Conservation (phyloP, 2,329 filamentous ascomycete species). For the Aspergillus fumigatiaffinis region DNA sequence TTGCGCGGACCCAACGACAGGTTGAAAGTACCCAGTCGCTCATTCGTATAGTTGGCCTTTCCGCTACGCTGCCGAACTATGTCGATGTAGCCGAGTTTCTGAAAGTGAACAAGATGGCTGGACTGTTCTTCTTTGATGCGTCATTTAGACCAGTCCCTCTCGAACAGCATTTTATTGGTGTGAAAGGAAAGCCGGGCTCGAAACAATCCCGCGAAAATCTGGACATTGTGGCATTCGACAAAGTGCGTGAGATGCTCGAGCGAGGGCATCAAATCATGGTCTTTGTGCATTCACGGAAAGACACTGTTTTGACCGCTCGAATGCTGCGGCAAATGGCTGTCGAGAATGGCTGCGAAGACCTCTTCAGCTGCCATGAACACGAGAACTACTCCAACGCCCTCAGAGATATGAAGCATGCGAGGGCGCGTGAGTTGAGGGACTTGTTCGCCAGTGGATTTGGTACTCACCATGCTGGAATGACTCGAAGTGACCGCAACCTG, state of each 20-base stretch:
- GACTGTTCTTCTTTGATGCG: slow-evolving; percentile 93
- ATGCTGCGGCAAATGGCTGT: slow-evolving; percentile 81
- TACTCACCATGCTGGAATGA: slow-evolving; percentile 96
- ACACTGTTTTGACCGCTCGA: slow-evolving; percentile 84
- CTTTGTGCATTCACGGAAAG: slow-evolving; percentile 94
- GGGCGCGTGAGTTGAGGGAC: slow-evolving; percentile 82
- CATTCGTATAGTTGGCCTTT: slow-evolving; percentile 92
- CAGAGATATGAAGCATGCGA: slow-evolving; percentile 79
- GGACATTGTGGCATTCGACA: slow-evolving; percentile 83
- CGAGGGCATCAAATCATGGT: slow-evolving; percentile 98
- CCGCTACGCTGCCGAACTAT: slow-evolving; percentile 93
- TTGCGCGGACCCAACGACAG: slow-evolving; percentile 89
- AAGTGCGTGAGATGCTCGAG: slow-evolving; percentile 89
- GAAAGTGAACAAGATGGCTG: slow-evolving; percentile 88
- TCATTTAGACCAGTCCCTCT: slow-evolving; percentile 95
- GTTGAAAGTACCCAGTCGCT: slow-evolving; percentile 97
- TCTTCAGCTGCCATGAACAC: slow-evolving; percentile 78
- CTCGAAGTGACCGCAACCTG: slow-evolving; percentile 88
- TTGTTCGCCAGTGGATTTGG: slow-evolving; percentile 87
- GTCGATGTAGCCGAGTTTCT: slow-evolving; percentile 96
- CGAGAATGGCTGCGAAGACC: slow-evolving; percentile 71
- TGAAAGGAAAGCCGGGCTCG: slow-evolving; percentile 78
- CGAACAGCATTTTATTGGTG: slow-evolving; percentile 95
- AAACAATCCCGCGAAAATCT: slow-evolving; percentile 84
- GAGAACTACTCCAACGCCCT: slow-evolving; percentile 75